A percentile compares a stretch with the other conserved stretches of the same genome.
Evolutionary conservation across 192 early-diverging fungal genomes (phyloP).

Genomic region (Linnemannia zychae): DNA sequence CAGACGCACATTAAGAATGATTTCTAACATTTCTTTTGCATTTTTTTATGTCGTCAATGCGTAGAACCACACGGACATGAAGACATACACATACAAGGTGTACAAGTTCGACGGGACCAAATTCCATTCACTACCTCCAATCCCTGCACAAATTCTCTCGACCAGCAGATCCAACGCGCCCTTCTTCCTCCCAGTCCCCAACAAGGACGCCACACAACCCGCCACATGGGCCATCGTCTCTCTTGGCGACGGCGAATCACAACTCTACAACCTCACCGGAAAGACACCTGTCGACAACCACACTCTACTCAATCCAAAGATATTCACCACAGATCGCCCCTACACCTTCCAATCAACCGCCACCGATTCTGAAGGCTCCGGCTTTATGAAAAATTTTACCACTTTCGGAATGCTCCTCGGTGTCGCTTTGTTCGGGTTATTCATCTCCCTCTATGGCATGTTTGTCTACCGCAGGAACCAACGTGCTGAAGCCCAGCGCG

Average conservation of each 20-base stretch:
- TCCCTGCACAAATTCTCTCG: background rate
- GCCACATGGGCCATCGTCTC: background rate
- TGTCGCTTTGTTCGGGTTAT: background rate
- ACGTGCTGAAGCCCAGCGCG: background rate
- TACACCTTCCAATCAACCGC: background rate
- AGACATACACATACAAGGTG: background rate
- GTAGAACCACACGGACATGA: background rate
- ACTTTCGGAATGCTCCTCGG: background rate
- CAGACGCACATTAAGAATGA: too few relatives aligned
- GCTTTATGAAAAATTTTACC: background rate
- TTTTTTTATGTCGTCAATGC: background rate
- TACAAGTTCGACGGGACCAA: background rate
- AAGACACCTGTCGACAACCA: background rate
- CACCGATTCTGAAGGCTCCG: background rate
- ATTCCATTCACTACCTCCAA: background rate
- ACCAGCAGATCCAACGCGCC: background rate
- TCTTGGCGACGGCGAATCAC: background rate
- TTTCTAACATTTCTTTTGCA: too few relatives aligned
- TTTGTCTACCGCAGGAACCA: background rate
- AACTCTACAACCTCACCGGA: background rate
- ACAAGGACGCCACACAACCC: background rate
- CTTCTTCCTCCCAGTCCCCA: background rate
- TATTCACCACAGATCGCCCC: background rate
- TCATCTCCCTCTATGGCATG: background rate
- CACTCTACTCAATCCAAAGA: background rate